phyloP scores from a whole-genome alignment of 2,329 filamentous ascomycete species.

The Endoconidiophora laricicola region DNA sequence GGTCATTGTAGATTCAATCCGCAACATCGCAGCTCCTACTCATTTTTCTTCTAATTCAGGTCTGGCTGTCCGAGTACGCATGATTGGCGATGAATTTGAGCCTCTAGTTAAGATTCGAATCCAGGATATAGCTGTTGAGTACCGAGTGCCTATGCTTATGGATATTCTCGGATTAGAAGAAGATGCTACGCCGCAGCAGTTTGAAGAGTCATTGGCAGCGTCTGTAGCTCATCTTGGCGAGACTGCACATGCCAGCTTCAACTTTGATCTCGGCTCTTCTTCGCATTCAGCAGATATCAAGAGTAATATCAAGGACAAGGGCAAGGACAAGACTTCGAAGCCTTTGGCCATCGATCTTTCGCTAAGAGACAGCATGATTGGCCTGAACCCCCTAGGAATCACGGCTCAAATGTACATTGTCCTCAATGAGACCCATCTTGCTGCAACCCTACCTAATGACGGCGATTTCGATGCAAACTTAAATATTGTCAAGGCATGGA shows the following conservation, averaged over 20 bases:
- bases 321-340: slow-evolving; percentile 23
- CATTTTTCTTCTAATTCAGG: slow-evolving; percentile 17
- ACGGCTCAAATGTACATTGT: slow-evolving; percentile 63
- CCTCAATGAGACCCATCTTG: slow-evolving; percentile 59
- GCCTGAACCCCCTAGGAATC: slow-evolving; percentile 63
- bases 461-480: slow-evolving; percentile 46
- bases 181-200: slow-evolving; percentile 51
- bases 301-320: slow-evolving; percentile 15
- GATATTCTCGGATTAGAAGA: slow-evolving; percentile 57
- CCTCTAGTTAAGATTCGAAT: slow-evolving; percentile 78
- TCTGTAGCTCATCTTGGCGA: slow-evolving; percentile 66
- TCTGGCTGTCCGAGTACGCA: slow-evolving; percentile 63
- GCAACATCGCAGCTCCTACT: slow-evolving; percentile 15
- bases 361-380: slow-evolving; percentile 65
- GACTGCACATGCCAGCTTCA: slow-evolving; percentile 33
- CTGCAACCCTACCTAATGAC: slow-evolving; percentile 48
- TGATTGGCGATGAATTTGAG: slow-evolving; percentile 89
- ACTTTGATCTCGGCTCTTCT: slow-evolving; percentile 17
- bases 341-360: slow-evolving; percentile 56
- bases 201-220: slow-evolving; percentile 58
- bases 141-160: slow-evolving; percentile 69
- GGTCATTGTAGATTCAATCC: slow-evolving; percentile 47
- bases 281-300: slow-evolving; percentile 12
- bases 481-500: slow-evolving; percentile 61
- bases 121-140: slow-evolving; percentile 72